Evolutionary conservation across 2,329 filamentous ascomycete genomes (phyloP).

Genomic region (Nigrospora sphaerica): DNA sequence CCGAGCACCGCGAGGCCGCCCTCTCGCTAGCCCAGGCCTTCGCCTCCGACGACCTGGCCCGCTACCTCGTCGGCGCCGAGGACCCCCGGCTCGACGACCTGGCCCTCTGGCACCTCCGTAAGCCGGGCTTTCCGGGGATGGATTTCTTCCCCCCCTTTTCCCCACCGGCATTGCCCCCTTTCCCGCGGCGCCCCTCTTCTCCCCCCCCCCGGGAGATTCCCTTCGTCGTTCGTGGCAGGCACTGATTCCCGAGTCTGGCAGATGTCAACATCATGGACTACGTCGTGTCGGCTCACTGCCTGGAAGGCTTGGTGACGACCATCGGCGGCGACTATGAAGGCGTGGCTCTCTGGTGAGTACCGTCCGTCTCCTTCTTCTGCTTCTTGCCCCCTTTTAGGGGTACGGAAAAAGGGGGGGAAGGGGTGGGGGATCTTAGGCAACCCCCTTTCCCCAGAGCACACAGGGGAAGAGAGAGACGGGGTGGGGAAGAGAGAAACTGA

Average conservation of each 20-base stretch:
- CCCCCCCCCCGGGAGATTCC: no score
- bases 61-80: constrained; percentile 68
- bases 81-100: constrained; percentile 49
- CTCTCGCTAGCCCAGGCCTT: constrained; percentile 71
- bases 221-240: no score
- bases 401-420: no score
- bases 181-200: no score
- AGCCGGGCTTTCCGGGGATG: no score
- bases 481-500: background rate
- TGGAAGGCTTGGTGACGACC: constrained; percentile 67
- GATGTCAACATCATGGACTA: constrained; percentile 71
- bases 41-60: constrained; percentile 63
- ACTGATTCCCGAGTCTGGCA: no score
- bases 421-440: no score
- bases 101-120: no score
- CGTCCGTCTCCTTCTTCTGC: background rate
- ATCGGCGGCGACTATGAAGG: constrained; percentile 71
- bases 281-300: constrained; percentile 66
- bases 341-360: constrained; percentile 68
- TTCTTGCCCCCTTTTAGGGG: background rate
- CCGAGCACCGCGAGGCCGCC: constrained; percentile 66
- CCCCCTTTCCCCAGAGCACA: no score
- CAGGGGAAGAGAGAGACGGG: no score
- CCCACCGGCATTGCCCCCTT: no score
- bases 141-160: no score